Base-by-base conservation (phyloP, 2,329 filamentous ascomycete species). In the Aspergillus hiratsukae region DNA sequence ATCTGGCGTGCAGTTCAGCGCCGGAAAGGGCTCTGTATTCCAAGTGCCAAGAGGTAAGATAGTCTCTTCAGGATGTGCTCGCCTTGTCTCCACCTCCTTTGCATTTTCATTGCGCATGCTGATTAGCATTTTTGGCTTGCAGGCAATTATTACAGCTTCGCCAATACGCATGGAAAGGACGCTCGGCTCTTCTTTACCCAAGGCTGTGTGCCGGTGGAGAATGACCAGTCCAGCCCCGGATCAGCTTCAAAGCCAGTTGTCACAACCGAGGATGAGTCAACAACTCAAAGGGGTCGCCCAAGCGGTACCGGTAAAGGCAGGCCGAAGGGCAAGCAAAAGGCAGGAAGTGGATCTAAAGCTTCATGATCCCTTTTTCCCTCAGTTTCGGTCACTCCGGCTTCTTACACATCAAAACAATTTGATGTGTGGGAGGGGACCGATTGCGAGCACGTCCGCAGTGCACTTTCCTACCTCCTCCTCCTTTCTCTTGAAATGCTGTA, bases 131-230 rank as follows among this genome's bases (percentile, higher is more conserved):
- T 31, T 9, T 29, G n/a, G 23, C 52, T 48, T 37, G 11, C 61
- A 97, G 93, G 93, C 52, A 97, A 97, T 70, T 89, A 91, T 66
- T 99, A 99, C 75, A 89, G 88, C 69, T 96, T 99, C 66, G 81
- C 82, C 54, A 99, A 97, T 72, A 86, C 90, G 55, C 86, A 86
- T 66, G 81, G 87, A 60, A 79, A 81, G 58, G 82, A 86, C 4
- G 89, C 90, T 4, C 85, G 89, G 41, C 81, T 97, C 50, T 97
- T 97, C 78, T 99, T 97, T 73, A 87, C 91, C 1, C 94, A 99
- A 72, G 93, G 88, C 6, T 93, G 88, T 73, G 90, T 87, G 60
- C 72, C 76, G 17, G 62, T 60, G 14, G 72, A 72, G 35, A 60
- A 60, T 29, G 72, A 74, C 40, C 60, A 59, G 27, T 62, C 66